Conservation (phyloP, 2,329 filamentous ascomycete species). For the Lasiodiplodia gonubiensis region DNA sequence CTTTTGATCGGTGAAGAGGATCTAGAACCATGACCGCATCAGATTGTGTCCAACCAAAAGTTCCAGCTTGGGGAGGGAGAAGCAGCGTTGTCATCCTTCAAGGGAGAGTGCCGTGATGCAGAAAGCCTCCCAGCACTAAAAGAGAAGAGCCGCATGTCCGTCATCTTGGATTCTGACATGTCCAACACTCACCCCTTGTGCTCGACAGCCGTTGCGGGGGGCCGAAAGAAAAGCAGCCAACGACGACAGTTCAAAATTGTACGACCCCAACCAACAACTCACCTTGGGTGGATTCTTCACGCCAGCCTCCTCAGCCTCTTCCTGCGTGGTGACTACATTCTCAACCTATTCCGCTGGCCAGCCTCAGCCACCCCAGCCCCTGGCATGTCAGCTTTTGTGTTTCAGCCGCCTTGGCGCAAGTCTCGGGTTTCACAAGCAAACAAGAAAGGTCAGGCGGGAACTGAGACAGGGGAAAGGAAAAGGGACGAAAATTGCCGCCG, state of each 20-base stretch:
- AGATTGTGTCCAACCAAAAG: background rate
- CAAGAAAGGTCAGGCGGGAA: background rate
- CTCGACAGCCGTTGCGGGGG: background rate
- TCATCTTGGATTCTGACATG: background rate
- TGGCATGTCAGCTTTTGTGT: slow-evolving; percentile 11
- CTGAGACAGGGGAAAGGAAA: background rate
- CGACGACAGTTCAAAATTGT: slow-evolving; percentile 1
- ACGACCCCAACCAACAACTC: slow-evolving; percentile 25
- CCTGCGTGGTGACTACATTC: slow-evolving; percentile 44
- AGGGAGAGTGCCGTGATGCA: background rate
- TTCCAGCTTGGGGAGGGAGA: background rate
- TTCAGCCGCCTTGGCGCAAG: background rate
- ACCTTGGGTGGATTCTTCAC: slow-evolving; percentile 54
- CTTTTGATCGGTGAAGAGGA: slow-evolving; percentile 49
- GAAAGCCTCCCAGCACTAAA: background rate
- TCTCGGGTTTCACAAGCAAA: slow-evolving; percentile 10
- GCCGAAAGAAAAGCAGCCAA: background rate
- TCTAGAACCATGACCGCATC: slow-evolving; percentile 33
- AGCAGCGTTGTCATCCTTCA: background rate
- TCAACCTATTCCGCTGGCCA: slow-evolving; percentile 39
- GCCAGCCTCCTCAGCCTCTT: slow-evolving; percentile 44
- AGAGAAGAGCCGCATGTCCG: background rate
- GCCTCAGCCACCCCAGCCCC: background rate
- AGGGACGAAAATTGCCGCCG: background rate
- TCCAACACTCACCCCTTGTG: background rate